Percentiles rank a stretch among this genome's conserved stretches.
phyloP scores from a whole-genome alignment of 768 basidiomycete species.

The Boletus tylopilopsis region DNA sequence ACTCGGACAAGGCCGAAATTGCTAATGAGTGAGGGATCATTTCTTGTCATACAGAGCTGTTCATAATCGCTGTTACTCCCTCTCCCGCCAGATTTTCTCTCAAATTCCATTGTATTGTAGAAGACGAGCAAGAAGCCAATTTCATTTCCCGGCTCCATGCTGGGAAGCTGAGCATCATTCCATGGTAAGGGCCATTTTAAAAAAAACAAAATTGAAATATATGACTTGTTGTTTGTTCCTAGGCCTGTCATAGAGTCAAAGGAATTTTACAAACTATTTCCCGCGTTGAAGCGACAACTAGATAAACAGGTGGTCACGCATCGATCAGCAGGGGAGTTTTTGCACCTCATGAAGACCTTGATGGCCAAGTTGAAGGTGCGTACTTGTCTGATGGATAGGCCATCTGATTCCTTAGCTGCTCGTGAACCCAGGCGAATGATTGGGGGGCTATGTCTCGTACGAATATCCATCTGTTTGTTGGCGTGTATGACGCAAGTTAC shows the following conservation, averaged over 20 bases:
- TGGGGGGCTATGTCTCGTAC: constrained; percentile 63
- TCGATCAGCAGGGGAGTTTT: constrained; percentile 48
- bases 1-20: constrained; percentile 57
- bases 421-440: constrained; percentile 46
- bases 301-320: constrained; percentile 50
- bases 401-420: background rate
- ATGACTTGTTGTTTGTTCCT: background rate
- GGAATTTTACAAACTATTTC: constrained; percentile 57
- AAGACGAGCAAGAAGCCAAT: constrained; percentile 56
- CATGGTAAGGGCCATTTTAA: constrained; percentile 42
- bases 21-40: constrained; percentile 44
- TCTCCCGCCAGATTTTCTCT: constrained; percentile 48
- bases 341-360: constrained; percentile 54
- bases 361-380: constrained; percentile 68
- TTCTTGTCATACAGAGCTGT: background rate
- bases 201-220: background rate
- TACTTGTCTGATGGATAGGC: background rate
- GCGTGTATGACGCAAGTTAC: background rate
- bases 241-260: constrained; percentile 58
- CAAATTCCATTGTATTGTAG: constrained; percentile 61
- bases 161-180: constrained; percentile 53
- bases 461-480: constrained; percentile 10
- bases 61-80: background rate
- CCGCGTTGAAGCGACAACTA: constrained; percentile 41
- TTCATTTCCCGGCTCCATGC: constrained; percentile 59